phyloP scores from a whole-genome alignment of 176 grass and related monocot species.

The Oryza brachyantha region DNA sequence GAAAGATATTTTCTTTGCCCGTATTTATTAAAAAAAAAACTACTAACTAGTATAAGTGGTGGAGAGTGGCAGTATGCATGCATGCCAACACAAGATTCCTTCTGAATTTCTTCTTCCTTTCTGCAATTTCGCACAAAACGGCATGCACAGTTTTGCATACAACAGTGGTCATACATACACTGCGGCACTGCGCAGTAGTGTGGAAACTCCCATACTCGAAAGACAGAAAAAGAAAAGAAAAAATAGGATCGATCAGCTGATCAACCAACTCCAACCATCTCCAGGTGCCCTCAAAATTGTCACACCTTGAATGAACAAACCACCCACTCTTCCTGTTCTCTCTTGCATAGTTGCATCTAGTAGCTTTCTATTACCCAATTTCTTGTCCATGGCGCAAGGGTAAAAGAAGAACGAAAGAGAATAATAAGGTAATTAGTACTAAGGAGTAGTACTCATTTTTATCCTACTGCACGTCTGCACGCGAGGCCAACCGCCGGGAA shows the following conservation, averaged over 20 bases:
- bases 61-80: neutral
- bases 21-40: neutral
- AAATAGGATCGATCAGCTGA: neutral
- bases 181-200: neutral
- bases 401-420: neutral
- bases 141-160: neutral
- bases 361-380: neutral
- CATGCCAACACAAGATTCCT: neutral
- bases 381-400: neutral
- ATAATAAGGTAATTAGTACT: neutral
- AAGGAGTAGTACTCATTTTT: neutral
- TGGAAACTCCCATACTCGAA: neutral
- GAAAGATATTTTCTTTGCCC: neutral
- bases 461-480: neutral
- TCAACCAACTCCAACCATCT: neutral
- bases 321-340: neutral
- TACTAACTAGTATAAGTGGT: neutral
- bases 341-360: too few relatives aligned
- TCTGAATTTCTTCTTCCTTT: neutral
- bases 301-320: constrained; percentile 39
- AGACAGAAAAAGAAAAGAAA: neutral
- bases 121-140: neutral
- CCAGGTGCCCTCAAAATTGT: constrained; percentile 35
- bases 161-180: neutral
- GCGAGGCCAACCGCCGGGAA: neutral